These are phyloP conservation scores for Chrysophaeum taylorii DNA, from an alignment of 352 stramenopile species.

Conservation along the genomic window DNA sequence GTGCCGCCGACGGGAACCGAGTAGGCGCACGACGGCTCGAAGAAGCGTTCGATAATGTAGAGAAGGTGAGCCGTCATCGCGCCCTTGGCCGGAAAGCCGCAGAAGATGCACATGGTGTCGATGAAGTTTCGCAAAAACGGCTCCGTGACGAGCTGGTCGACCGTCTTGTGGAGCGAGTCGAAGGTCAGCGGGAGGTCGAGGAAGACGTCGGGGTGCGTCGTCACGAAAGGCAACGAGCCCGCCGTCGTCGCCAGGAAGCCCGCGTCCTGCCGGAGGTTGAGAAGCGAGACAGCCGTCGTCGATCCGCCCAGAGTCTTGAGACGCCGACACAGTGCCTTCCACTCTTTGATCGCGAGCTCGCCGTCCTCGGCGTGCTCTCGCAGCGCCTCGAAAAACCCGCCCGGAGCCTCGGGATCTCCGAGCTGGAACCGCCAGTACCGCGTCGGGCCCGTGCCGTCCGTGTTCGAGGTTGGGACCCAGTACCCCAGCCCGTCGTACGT, in stretches of 20 bases:
- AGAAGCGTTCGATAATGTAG: constrained; percentile 59
- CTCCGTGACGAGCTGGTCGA: constrained; percentile 55
- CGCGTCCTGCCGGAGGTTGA: constrained; percentile 53
- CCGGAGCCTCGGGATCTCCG: background rate
- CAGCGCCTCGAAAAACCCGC: background rate
- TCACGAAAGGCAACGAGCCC: constrained; percentile 48
- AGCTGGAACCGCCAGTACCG: constrained; percentile 51
- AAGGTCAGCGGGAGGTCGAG: constrained; percentile 52
- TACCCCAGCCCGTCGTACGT: constrained; percentile 55
- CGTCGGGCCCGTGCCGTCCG: background rate
- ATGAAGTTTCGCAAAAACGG: constrained; percentile 60
- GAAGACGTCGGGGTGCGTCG: constrained; percentile 56
- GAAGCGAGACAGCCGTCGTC: constrained; percentile 46
- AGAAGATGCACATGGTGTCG: constrained; percentile 64
- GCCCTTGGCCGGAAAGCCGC: constrained; percentile 57
- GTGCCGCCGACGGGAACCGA: constrained; percentile 53
- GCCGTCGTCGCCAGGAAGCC: constrained; percentile 55
- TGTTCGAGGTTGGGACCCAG: constrained; percentile 43
- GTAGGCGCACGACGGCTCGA: constrained; percentile 49
- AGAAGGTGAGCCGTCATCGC: constrained; percentile 59
- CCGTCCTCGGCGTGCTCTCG: background rate
- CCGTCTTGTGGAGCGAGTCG: constrained; percentile 52
- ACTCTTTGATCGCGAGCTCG: constrained; percentile 33
- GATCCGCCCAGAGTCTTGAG: constrained; percentile 50
- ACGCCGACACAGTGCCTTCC: constrained; percentile 42